These are phyloP conservation scores for Licmophora abbreviata DNA, from an alignment of 108 stramenopile species.

Conservation along the genomic window DNA sequence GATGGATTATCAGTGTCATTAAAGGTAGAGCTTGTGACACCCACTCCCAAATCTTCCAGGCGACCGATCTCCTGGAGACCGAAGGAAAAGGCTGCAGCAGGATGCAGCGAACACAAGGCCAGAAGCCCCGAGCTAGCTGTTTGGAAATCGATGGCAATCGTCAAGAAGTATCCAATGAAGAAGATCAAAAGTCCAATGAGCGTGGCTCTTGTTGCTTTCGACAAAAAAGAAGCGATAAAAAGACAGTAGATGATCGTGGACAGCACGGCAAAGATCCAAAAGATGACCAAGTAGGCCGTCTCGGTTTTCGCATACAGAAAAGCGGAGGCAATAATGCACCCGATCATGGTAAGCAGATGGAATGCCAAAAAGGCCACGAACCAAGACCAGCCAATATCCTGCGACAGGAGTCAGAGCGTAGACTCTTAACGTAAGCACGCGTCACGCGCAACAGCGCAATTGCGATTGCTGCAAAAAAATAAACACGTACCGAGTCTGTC, in stretches of 20 bases:
- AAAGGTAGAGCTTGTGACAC: constrained; percentile 35
- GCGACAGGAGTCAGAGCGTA: too few species aligned
- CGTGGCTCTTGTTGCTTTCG: constrained; percentile 58
- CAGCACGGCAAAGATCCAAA: constrained; percentile 47
- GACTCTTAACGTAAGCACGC: too few species aligned
- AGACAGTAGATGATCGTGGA: constrained; percentile 35
- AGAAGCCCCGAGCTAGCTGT: constrained; percentile 26
- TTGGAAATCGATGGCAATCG: constrained; percentile 37
- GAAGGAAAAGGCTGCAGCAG: constrained; percentile 64
- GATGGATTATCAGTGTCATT: constrained; percentile 41
- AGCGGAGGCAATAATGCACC: constrained; percentile 33
- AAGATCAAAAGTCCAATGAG: constrained; percentile 71
- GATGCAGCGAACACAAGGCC: constrained; percentile 54
- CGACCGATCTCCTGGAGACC: constrained; percentile 71
- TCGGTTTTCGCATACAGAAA: constrained; percentile 40
- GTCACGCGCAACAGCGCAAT: too few species aligned
- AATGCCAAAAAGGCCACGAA: constrained; percentile 50
- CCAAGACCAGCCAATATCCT: constrained; percentile 64
- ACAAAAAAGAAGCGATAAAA: constrained; percentile 53
- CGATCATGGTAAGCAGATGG: constrained; percentile 38
- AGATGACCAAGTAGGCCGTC: constrained; percentile 35
- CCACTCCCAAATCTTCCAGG: constrained; percentile 64
- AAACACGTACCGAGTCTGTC: constrained; percentile 43
- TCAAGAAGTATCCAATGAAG: constrained; percentile 68
- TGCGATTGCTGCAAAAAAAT: too few species aligned